Percentiles rank a stretch among this genome's conserved stretches.
Conservation (phyloP, 331 rosid species). For the Quercus phellos region DNA sequence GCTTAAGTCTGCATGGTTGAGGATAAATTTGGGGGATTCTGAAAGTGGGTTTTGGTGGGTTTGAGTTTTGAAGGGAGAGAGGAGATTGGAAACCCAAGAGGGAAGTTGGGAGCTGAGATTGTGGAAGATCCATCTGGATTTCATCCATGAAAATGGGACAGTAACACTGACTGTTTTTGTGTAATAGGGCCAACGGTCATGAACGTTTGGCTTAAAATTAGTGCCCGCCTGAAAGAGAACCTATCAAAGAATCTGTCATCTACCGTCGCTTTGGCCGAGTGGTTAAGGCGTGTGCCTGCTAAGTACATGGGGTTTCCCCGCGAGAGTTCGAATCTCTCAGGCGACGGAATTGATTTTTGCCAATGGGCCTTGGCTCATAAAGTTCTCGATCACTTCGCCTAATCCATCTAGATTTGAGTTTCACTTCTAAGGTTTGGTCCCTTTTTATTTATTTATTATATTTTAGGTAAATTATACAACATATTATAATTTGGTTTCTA, state of each 20-base stretch:
- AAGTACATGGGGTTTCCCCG: constrained; percentile 86
- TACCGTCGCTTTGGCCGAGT: constrained; percentile 84
- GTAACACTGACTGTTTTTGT: background rate
- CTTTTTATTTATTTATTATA: too few relatives aligned
- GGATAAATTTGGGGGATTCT: constrained; percentile 35
- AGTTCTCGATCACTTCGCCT: too few relatives aligned
- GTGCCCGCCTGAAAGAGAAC: background rate
- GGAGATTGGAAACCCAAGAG: constrained; percentile 36
- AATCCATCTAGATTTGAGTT: too few relatives aligned
- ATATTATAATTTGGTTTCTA: too few relatives aligned
- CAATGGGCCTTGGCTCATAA: too few relatives aligned
- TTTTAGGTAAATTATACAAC: too few relatives aligned
- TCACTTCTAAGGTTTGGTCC: too few relatives aligned
- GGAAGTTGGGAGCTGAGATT: constrained; percentile 34
- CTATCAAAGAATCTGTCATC: too few relatives aligned
- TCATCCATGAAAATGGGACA: constrained; percentile 64
- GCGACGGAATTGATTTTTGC: constrained; percentile 24
- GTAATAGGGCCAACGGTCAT: background rate
- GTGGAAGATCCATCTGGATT: constrained; percentile 48
- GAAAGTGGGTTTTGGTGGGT: constrained; percentile 32
- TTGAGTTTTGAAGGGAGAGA: constrained; percentile 20
- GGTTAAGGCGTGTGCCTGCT: constrained; percentile 99
- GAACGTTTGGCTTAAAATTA: background rate
- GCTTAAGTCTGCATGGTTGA: constrained; percentile 46
- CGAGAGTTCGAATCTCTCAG: constrained; percentile 75